phyloP scores from a whole-genome alignment of 305 asterid species.

The Vinca major region DNA sequence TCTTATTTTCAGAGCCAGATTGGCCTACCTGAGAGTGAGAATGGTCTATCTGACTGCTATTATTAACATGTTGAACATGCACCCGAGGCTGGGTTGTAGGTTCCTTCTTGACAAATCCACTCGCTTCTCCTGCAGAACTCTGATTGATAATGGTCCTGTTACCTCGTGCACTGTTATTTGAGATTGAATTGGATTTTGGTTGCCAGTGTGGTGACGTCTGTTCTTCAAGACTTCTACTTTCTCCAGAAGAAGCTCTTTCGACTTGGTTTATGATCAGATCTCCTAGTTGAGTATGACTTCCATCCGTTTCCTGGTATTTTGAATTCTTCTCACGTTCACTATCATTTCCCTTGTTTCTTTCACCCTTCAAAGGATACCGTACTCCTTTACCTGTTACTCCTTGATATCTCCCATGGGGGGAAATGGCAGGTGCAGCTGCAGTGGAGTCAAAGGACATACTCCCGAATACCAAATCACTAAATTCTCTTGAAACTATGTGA shows the following conservation, averaged over 20 bases:
- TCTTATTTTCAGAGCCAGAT: slow-evolving; percentile 30
- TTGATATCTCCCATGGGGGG: slow-evolving; percentile 43
- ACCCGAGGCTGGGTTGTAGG: slow-evolving; percentile 33
- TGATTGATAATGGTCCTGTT: slow-evolving; percentile 32
- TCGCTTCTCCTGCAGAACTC: slow-evolving; percentile 28
- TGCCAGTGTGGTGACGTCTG: slow-evolving; percentile 66
- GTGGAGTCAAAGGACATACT: slow-evolving; percentile 20
- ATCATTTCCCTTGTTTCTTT: slow-evolving; percentile 33
- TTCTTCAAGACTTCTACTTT: slow-evolving; percentile 41
- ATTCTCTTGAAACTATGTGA: slow-evolving; percentile 16
- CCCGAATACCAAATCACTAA: slow-evolving; percentile 21
- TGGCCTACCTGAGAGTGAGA: slow-evolving; percentile 20
- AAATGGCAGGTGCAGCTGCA: slow-evolving; percentile 20
- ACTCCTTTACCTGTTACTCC: slow-evolving; percentile 54
- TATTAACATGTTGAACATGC: slow-evolving; percentile 24
- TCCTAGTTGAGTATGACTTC: slow-evolving; percentile 26
- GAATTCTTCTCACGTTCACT: slow-evolving; percentile 29
- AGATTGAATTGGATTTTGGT: slow-evolving; percentile 47
- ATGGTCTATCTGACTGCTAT: slow-evolving; percentile 19
- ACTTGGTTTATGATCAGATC: slow-evolving; percentile 32
- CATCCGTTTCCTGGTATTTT: slow-evolving; percentile 35
- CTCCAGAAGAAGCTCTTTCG: slow-evolving; percentile 40
- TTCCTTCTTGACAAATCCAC: slow-evolving; percentile 35
- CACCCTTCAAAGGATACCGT: slow-evolving; percentile 39
- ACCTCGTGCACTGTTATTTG: slow-evolving; percentile 36